A percentile compares a stretch with the other conserved stretches of the same genome.
These are phyloP conservation scores for Perilla frutescens DNA, from an alignment of 257 asterid genomes.

Conservation along the genomic window DNA sequence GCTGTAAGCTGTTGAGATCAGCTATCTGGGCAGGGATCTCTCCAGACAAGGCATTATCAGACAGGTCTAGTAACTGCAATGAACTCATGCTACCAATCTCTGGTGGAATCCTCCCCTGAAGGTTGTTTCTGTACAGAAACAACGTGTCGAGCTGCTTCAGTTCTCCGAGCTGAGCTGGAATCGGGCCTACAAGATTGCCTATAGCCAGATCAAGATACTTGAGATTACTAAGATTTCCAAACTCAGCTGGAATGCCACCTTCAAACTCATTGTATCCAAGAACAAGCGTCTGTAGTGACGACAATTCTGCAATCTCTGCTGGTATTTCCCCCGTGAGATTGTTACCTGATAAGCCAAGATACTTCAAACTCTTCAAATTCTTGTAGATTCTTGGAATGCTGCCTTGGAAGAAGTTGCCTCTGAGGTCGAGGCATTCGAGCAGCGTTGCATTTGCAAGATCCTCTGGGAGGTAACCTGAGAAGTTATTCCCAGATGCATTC, in stretches of 20 bases:
- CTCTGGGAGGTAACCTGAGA: constrained; percentile 69
- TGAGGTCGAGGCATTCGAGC: constrained; percentile 67
- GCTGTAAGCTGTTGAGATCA: constrained; percentile 39
- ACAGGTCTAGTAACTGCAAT: constrained; percentile 45
- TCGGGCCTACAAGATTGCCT: constrained; percentile 44
- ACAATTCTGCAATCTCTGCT: constrained; percentile 38
- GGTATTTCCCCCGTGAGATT: constrained; percentile 46
- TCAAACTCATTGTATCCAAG: constrained; percentile 47
- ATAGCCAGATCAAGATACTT: constrained; percentile 47
- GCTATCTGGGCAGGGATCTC: constrained; percentile 45
- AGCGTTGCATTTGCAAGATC: constrained; percentile 57
- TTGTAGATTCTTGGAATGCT: constrained; percentile 61
- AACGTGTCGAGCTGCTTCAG: constrained; percentile 39
- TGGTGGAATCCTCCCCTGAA: constrained; percentile 42
- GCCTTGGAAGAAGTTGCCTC: constrained; percentile 82
- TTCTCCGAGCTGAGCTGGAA: constrained; percentile 44
- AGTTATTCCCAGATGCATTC: constrained; percentile 80
- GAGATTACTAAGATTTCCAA: constrained; percentile 46
- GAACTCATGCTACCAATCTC: constrained; percentile 37
- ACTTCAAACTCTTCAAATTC: constrained; percentile 58
- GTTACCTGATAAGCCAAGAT: constrained; percentile 75
- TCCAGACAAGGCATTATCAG: constrained; percentile 51
- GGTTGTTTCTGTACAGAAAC: constrained; percentile 47
- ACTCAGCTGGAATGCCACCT: constrained; percentile 44
- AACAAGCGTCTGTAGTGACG: constrained; percentile 37